Percentiles rank a stretch among this genome's conserved stretches.
These are phyloP conservation scores for Phaeomoniella chlamydospora DNA, from an alignment of 2,329 filamentous ascomycete genomes.

Conservation along the genomic window DNA sequence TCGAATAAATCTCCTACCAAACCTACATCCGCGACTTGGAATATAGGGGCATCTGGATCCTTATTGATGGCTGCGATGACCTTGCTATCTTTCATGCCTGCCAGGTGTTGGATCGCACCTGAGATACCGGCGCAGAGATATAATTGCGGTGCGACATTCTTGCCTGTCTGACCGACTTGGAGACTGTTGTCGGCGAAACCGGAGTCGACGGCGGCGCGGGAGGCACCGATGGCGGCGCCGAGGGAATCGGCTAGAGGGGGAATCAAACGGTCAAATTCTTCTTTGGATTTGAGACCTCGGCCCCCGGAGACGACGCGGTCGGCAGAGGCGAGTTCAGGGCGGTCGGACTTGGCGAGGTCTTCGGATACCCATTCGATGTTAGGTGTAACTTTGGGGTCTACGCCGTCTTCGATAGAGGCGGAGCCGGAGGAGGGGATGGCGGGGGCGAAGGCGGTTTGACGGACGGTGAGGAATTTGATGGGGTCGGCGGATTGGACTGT, in stretches of 20 bases:
- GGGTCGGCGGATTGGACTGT: slow-evolving; percentile 82
- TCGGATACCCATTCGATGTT: slow-evolving; percentile 85
- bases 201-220: slow-evolving; percentile 86
- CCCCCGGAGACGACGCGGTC: slow-evolving; percentile 83
- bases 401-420: slow-evolving; percentile 64
- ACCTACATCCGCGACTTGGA: slow-evolving; percentile 93
- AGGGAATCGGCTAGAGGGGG: slow-evolving; percentile 81
- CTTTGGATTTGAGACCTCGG: slow-evolving; percentile 90
- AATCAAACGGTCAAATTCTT: slow-evolving; percentile 91
- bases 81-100: slow-evolving; percentile 99
- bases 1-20: slow-evolving; percentile 92
- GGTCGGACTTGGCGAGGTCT: slow-evolving; percentile 81
- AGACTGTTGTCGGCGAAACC: slow-evolving; percentile 97
- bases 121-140: slow-evolving; percentile 95
- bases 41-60: slow-evolving; percentile 91
- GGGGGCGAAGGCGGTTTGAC: slow-evolving; percentile 79
- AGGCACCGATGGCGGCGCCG: slow-evolving; percentile 90
- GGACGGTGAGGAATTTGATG: slow-evolving; percentile 81
- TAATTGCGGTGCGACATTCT: slow-evolving; percentile 91
- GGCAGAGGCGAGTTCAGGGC: slow-evolving; percentile 85
- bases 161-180: slow-evolving; percentile 95
- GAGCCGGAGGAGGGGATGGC: slow-evolving; percentile 53
- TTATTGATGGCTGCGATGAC: slow-evolving; percentile 99
- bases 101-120: slow-evolving; percentile 93
- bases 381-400: slow-evolving; percentile 63